Evolutionary conservation across 495 filamentous ascomycete species (phyloP), one percentile per base, ranked within the genome.

Genomic region (Astrothelium macrocarpum): DNA sequence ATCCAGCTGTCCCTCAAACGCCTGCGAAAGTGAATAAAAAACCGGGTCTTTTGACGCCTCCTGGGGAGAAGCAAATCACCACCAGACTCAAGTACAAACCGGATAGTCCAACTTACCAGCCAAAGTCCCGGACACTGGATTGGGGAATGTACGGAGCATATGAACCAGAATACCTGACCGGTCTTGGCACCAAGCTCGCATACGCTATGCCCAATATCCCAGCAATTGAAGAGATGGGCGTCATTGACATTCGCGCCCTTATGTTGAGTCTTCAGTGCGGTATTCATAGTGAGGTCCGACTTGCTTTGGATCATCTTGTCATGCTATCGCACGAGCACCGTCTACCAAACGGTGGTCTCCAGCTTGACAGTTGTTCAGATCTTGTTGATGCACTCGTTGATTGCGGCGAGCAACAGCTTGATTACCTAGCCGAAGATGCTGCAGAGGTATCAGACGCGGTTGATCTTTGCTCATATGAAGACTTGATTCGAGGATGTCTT

Each of bases 201-300:
- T 46, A 77, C 64, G 75, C 81, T 66, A 88, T 84, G 68, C 90
- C 90, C 1, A 86, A 85, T 65, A 79, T 92, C 46, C 94, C 94
- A 2, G 73, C 77, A 0, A 81, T 89, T n/a, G 75, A 78, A 2
- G 93, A 98, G 67, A 78, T 97, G 32, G 94, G 94, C 12, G 78
- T 88, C 18, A 86, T 98, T 62, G 92, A 98, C 69, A 86, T 97
- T 31, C 88, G 90, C 67, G 90, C 93, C n/a, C 79, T 98, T 45
- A 95, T 85, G 1, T 89, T 90, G 81, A 89, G 90, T 69, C 78
- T 98, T n/a, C 90, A 95, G 65, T 95, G 88, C 64, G 94, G 93
- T 2, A 89, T 98, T 60, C 83, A 90, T 68, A 85, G 85, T 14
- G 94, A 98, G 72, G 84, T 96, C 29, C 86, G 91, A 11, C 76